phyloP scores from a whole-genome alignment of 352 stramenopile species.

The Bremia lactucae region DNA sequence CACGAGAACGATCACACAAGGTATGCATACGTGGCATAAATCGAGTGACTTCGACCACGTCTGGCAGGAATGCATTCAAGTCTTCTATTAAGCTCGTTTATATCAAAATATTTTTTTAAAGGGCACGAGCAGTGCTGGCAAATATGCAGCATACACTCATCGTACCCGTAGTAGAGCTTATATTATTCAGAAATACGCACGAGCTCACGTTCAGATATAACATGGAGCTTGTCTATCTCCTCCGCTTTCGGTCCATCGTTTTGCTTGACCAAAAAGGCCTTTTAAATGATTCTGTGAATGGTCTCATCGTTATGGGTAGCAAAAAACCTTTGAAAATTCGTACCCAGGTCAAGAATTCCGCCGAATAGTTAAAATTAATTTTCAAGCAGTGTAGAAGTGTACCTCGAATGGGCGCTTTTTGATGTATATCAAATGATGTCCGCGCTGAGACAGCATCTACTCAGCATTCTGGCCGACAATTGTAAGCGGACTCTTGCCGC shows the following conservation, averaged over 20 bases:
- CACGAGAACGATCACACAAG: constrained; percentile 49
- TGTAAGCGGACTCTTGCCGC: constrained; percentile 71
- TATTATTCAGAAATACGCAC: constrained; percentile 77
- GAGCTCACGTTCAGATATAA: constrained; percentile 55
- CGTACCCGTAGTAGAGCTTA: constrained; percentile 66
- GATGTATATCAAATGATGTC: constrained; percentile 67
- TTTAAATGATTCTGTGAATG: constrained; percentile 66
- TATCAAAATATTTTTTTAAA: neutral
- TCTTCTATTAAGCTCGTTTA: too few species aligned
- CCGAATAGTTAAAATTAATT: too few species aligned
- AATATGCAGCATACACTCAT: constrained; percentile 42
- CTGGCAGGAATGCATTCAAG: too few species aligned
- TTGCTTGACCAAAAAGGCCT: constrained; percentile 57
- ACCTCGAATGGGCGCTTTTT: constrained; percentile 71
- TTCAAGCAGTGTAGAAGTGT: constrained; percentile 40
- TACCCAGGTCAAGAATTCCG: too few species aligned
- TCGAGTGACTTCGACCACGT: too few species aligned
- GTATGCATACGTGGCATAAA: constrained; percentile 63
- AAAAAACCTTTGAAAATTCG: constrained; percentile 47
- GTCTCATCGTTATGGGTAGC: constrained; percentile 44
- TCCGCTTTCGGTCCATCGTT: constrained; percentile 42
- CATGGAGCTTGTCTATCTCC: constrained; percentile 58
- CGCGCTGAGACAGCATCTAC: constrained; percentile 68
- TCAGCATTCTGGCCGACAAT: constrained; percentile 71
- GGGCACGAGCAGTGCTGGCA: constrained; percentile 33